Evolutionary conservation across 1,284 basidiomycete genomes (phyloP).

Genomic region (Ganoderma sinense): DNA sequence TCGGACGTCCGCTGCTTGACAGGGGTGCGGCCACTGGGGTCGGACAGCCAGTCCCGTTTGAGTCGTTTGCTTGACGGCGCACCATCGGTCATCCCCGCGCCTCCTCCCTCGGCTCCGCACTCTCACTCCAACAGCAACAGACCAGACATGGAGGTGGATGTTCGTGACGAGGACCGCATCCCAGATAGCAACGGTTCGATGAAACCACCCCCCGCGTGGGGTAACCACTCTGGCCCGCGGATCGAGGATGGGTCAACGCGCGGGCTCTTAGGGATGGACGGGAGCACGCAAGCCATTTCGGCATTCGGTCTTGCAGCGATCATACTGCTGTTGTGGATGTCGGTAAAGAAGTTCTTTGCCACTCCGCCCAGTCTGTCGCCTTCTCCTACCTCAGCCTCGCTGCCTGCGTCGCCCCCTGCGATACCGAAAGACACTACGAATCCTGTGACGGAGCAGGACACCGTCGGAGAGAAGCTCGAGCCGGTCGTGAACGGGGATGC

Average conservation of each 20-base stretch:
- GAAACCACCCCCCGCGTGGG: conserved; percentile 14
- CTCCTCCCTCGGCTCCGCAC: conserved; percentile 4
- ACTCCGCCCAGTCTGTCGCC: background rate
- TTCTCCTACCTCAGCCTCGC: background rate
- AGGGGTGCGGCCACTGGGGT: conserved; percentile 62
- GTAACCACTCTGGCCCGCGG: conserved; percentile 10
- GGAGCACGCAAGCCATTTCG: conserved; percentile 27
- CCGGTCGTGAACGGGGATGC: conserved; percentile 18
- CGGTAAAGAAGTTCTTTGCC: conserved; percentile 21
- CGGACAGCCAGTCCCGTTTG: conserved; percentile 40
- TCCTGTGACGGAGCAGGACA: background rate
- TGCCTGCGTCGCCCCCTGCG: conserved; percentile 9
- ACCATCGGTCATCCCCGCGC: conserved; percentile 35
- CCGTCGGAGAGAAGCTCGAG: background rate
- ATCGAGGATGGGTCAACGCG: conserved; percentile 3
- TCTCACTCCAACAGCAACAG: conserved; percentile 17
- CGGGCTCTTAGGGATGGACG: conserved; percentile 22
- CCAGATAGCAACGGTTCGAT: conserved; percentile 13
- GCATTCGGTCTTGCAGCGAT: conserved; percentile 30
- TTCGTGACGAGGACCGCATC: conserved; percentile 1
- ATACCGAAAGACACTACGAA: conserved; percentile 11
- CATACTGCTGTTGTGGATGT: conserved; percentile 28
- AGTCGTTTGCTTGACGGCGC: conserved; percentile 46
- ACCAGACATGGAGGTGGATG: conserved; percentile 4
- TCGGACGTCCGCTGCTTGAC: conserved; percentile 64